A percentile compares a stretch with the other conserved stretches of the same genome.
These are phyloP conservation scores for Alternaria gansuensis DNA, from an alignment of 2,329 filamentous ascomycete genomes.

Conservation along the genomic window DNA sequence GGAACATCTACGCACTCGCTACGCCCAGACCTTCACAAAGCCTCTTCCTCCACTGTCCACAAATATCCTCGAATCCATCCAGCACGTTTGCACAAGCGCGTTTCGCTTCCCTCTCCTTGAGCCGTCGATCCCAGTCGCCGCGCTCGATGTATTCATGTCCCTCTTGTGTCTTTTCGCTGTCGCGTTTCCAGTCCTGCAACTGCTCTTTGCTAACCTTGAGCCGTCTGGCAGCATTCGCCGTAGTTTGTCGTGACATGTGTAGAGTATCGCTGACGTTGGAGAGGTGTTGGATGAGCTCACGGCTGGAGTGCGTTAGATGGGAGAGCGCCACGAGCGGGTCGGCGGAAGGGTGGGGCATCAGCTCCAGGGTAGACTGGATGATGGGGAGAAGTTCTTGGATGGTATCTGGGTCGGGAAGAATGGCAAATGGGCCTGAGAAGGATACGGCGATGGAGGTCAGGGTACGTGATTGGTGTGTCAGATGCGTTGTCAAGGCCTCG, in stretches of 20 bases:
- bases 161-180: conserved; percentile 83
- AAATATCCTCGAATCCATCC: conserved; percentile 90
- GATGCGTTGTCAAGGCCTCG: conserved; percentile 76
- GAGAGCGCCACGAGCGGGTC: conserved; percentile 72
- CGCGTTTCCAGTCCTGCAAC: conserved; percentile 82
- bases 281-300: conserved; percentile 78
- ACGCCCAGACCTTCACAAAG: conserved; percentile 62
- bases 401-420: conserved; percentile 69
- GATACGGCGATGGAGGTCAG: conserved; percentile 77
- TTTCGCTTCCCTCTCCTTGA: conserved; percentile 81
- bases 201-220: conserved; percentile 84
- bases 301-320: conserved; percentile 71
- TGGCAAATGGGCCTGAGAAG: conserved; percentile 73
- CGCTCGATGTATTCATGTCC: conserved; percentile 81
- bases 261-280: conserved; percentile 89
- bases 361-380: conserved; percentile 69
- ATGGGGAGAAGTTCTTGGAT: conserved; percentile 75
- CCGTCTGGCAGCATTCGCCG: conserved; percentile 79
- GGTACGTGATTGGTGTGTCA: conserved; percentile 77
- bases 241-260: conserved; percentile 92
- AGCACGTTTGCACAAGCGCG: conserved; percentile 87
- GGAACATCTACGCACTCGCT: conserved; percentile 44
- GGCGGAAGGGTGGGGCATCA: conserved; percentile 71
- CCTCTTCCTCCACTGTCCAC: conserved; percentile 81
- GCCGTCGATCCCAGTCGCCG: conserved; percentile 82